Base-by-base conservation (phyloP, 352 stramenopile species). In the Elongisporangium anandrum region DNA sequence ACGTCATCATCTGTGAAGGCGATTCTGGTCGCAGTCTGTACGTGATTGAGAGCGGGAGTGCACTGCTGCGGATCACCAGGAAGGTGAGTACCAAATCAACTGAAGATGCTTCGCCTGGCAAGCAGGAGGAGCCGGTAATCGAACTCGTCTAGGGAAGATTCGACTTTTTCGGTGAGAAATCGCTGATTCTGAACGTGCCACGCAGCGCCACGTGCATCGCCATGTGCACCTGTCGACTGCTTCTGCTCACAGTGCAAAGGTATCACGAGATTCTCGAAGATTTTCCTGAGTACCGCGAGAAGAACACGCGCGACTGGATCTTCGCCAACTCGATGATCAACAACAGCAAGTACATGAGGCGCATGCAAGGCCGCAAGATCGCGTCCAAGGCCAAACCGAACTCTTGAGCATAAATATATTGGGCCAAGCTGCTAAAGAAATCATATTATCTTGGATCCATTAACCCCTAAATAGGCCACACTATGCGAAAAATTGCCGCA, bases 1-100 rank as follows among this genome's bases (percentile, higher is more conserved):
- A 92, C 39, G 69, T 90, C 13, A 89, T 92, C 63, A 92, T 90
- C 58, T 66, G 73, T 19, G 69, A 83, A 22, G 83, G 79, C 0
- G 78, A 90, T 58, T 71, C 70, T 10, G 76, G 72, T 24, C 68
- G 80, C 41, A 87, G 74, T 54, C 66, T 90, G 19, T 90, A 87
- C 57, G 79, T 87, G 22, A 84, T 91, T 34, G 81, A 90, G 56
- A 85, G 60, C 47, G 81, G 83, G 12, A 57, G 56, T 3, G 68
- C 81, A 0, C 64, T 66, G 4, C 66, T 81, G 2, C 66, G 64
- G 15, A 55, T 64, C 47, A 63, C 61, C 3, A 76, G 69, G 20
- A 66, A n/a, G n/a, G n/a, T n/a, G n/a, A n/a, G n/a, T n/a, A n/a
- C 4, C 52, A 71, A 1, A 41, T 63, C 5, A 12, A 9, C 26